Base-by-base conservation (phyloP, 768 basidiomycete genomes). In the Amanita jacksonii region DNA sequence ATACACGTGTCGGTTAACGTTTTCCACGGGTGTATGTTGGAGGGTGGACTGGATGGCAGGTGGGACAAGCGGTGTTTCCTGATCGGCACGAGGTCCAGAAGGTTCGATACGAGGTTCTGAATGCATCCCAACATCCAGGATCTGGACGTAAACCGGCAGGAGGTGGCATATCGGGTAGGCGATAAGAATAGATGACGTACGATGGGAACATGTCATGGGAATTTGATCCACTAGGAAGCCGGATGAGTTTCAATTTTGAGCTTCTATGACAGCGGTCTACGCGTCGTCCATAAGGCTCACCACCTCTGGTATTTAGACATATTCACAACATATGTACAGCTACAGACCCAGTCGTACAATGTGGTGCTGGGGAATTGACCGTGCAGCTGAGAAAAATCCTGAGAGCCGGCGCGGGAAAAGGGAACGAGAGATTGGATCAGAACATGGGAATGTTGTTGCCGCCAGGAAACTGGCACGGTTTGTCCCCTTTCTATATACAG, bases 401-500 rank as follows among this genome's bases (percentile, higher is more conserved):
- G 15, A 27, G 23, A 5, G 24, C 27, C 19, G 43, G 43, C 37
- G 44, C 44, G 44, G 44, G 44, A 45, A 45, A 35, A 25, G 15
- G 36, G 25, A 45, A 45, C 44, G 44, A n/a, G 36, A 31, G 36
- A 45, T 45, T 45, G 44, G 44, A 27, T 34, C 2, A 18, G 5
- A 20, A 45, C 35, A 45, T 45, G 43, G 35, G 33, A 23, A 25
- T 23, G 20, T 31, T 32, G 34, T 34, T 36, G 34, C 34, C 32
- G 44, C 44, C 44, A 38, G 36, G 28, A 35, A 45, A 45, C 30
- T 38, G 44, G 44, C 18, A 37, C 43, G n/a, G 20, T 15, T 7
- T 35, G 27, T 28, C 25, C 36, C 22, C 36, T 28, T 45, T 45
- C 44, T 35, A 45, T 35, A 45, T 38, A 45, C 44, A 45, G 36